These are phyloP conservation scores for Trichoderma aggressivum DNA, from an alignment of 2,329 filamentous ascomycete species.

Conservation along the genomic window DNA sequence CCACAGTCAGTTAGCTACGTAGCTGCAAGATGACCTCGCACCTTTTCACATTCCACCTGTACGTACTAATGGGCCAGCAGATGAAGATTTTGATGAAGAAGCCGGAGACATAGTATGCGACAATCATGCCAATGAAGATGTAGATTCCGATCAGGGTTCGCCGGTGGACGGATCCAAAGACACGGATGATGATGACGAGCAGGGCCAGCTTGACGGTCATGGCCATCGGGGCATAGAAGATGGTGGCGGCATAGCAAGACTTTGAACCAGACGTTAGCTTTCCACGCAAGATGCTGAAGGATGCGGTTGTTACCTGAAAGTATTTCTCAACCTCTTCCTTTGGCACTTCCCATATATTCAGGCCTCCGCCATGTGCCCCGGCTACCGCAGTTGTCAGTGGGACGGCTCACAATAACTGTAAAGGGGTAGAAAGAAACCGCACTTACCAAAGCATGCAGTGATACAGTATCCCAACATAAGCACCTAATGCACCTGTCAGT, in stretches of 20 bases:
- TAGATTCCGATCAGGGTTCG: conserved; percentile 39
- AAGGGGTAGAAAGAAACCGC: background rate
- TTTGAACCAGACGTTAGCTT: conserved; percentile 20
- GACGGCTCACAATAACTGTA: background rate
- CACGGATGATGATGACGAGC: conserved; percentile 41
- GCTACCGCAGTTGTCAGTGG: conserved; percentile 17
- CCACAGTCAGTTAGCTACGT: too few species aligned
- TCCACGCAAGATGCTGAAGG: background rate
- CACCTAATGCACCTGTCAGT: conserved; percentile 20
- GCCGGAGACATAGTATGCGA: conserved; percentile 40
- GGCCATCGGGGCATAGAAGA: conserved; percentile 45
- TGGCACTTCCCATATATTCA: conserved; percentile 34
- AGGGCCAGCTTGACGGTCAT: conserved; percentile 42
- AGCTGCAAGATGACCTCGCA: too few species aligned
- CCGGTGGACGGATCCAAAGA: conserved; percentile 40
- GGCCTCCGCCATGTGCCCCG: conserved; percentile 34
- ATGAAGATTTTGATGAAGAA: conserved; percentile 41
- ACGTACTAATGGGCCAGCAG: conserved; percentile 40
- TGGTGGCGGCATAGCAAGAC: conserved; percentile 41
- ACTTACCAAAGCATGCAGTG: conserved; percentile 25
- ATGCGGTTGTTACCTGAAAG: conserved; percentile 30
- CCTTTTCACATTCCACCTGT: too few species aligned
- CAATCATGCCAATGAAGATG: conserved; percentile 36
- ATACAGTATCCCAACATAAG: conserved; percentile 30
- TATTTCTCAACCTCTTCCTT: conserved; percentile 31